Evolutionary conservation across 768 basidiomycete genomes (phyloP), one percentile per base, ranked within the genome.

Genomic region (Pleurotus eryngii): DNA sequence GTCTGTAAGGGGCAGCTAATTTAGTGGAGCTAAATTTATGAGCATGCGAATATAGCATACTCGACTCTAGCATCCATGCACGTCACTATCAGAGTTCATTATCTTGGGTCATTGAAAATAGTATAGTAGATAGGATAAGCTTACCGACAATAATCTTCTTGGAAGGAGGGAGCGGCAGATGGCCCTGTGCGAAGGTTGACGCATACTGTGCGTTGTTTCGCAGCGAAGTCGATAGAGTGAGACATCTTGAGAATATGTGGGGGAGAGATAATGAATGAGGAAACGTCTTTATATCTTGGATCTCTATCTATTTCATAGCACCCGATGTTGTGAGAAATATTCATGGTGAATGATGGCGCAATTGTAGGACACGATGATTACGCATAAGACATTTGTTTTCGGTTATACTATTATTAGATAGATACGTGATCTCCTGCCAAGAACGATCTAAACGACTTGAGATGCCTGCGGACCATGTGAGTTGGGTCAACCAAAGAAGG

Each of bases 1-100:
- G 74, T 61, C 76, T 79, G 59, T 11, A 38, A 50, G 30, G 9
- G 24, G 45, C 5, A 14, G 17, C n/a, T 22, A 22, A 26, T 26
- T 26, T 26, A 26, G 5, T 26, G 8, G 30, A 35, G 30, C 30
- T 35, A 35, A 35, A 35, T 35, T 35, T 35, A 35, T 35, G 30
- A 11, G 8, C 8, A 35, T 11, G 8, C 30, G 8, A 11, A 3
- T 11, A 11, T 8, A 3, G 30, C 30, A 63, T 56, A 80, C 78
- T 81, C 74, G 57, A 82, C 68, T 40, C 81, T 76, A 38, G 80
- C 79, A 61, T 82, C 81, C 81, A 82, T 83, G 70, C 80, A 82
- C 12, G 81, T 81, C 39, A 80, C 75, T 77, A 40, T 42, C 30
- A 51, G 35, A 37, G 8, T 27, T 15, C 20, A 8, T 42, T 5